phyloP scores from a whole-genome alignment of 108 stramenopile genomes.

The Epipyxis sp. region DNA sequence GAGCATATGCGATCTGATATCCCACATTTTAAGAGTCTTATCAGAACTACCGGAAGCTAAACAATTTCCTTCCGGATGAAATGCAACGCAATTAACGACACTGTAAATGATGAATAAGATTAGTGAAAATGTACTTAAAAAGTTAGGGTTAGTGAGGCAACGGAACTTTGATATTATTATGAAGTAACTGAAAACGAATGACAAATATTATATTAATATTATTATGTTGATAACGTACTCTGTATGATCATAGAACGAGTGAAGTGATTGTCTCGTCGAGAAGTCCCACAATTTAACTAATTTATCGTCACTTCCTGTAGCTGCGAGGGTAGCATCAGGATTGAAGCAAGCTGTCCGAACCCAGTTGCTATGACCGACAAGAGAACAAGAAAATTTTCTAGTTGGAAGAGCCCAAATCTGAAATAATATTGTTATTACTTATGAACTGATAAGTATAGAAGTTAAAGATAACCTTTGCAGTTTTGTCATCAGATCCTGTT shows the following conservation, averaged over 20 bases:
- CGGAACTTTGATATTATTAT: too few relatives aligned
- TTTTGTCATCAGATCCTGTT: constrained; percentile 63
- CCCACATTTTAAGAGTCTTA: constrained; percentile 57
- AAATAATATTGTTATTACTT: background rate
- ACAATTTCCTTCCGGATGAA: constrained; percentile 47
- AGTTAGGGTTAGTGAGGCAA: too few relatives aligned
- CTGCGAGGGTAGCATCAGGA: constrained; percentile 41
- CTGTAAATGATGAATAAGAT: background rate
- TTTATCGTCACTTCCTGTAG: constrained; percentile 58
- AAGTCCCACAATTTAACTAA: constrained; percentile 58
- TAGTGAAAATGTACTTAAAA: too few relatives aligned
- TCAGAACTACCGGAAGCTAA: constrained; percentile 46
- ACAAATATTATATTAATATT: background rate
- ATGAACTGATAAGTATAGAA: constrained; percentile 43
- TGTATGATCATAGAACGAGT: constrained; percentile 47
- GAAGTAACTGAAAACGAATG: too few relatives aligned
- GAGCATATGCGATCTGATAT: constrained; percentile 50
- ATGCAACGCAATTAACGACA: constrained; percentile 38
- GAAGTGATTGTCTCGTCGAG: constrained; percentile 11
- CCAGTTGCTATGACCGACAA: constrained; percentile 59
- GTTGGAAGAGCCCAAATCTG: constrained; percentile 12
- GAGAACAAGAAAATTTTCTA: constrained; percentile 19
- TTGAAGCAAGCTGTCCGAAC: constrained; percentile 57
- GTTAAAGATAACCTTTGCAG: constrained; percentile 57
- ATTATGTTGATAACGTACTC: constrained; percentile 8